Conservation (phyloP, 1,284 basidiomycete species). For the Trichosporon asahii region DNA sequence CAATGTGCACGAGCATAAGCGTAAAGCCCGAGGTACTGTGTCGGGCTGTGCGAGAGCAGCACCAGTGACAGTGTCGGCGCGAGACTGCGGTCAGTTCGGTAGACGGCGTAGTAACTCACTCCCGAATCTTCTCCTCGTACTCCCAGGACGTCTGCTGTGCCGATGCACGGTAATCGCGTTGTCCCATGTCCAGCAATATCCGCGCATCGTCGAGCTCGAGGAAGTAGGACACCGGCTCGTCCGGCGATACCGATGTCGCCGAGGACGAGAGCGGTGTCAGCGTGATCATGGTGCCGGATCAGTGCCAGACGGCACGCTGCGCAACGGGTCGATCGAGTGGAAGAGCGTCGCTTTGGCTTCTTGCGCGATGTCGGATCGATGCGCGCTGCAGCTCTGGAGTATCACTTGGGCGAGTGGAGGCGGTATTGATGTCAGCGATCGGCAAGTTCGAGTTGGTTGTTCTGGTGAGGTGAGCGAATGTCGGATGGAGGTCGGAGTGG, state of each 20-base stretch:
- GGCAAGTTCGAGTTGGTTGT: background rate
- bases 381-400: background rate
- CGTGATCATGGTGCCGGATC: constrained; percentile 66
- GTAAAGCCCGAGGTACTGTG: constrained; percentile 82
- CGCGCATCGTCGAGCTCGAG: constrained; percentile 91
- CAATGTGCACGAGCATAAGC: constrained; percentile 84
- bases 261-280: constrained; percentile 85
- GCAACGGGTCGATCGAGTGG: background rate
- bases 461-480: background rate
- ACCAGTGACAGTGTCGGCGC: constrained; percentile 61
- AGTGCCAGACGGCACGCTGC: background rate
- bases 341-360: background rate
- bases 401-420: background rate
- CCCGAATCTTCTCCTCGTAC: constrained; percentile 51
- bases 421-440: background rate
- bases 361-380: background rate
- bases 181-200: constrained; percentile 89
- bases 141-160: constrained; percentile 37
- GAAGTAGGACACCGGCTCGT: constrained; percentile 63
- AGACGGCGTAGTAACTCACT: constrained; percentile 37
- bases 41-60: constrained; percentile 82
- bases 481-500: background rate
- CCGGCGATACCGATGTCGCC: constrained; percentile 62
- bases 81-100: constrained; percentile 59
- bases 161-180: constrained; percentile 46